Base-by-base conservation (phyloP, 176 grass and related monocot genomes). In the Aegilops sharonensis region DNA sequence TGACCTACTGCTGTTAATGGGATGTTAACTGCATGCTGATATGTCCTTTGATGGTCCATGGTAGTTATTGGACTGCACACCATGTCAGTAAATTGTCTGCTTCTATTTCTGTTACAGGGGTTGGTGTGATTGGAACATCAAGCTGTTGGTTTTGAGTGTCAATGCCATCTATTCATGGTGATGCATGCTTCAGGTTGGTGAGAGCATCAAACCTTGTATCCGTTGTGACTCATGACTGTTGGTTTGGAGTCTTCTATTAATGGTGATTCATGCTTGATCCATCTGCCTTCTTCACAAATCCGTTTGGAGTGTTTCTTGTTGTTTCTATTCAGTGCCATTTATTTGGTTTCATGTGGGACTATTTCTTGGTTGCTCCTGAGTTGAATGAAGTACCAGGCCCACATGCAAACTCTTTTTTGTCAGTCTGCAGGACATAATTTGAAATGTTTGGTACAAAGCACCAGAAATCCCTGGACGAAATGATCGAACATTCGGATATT, bases 161-260 rank as follows among this genome's bases (percentile, higher is more conserved):
- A 50, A 50, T 50, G 47, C 47, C 47, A 17, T 50, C 47, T 50
- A 50, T 50, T 50, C 48, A 52, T 52, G 48, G 5, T 17, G 48
- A 52, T 52, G 48, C 48, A 52, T 52, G 48, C 42, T 54, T 85
- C 31, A 68, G 60, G 76, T 88, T 76, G 85, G 81, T 87, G 78
- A 66, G 81, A 76, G 47, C 75, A 87, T 75, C 67, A 76, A 62
- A 62, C 36, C 21, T 62, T 3, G 43, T 80, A 85, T 85, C 88
- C 83, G 77, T 81, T 85, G 25, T 32, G 18, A 7, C 57, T 34
- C 18, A 17, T 64, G 56, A 52, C 68, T 68, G 63, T 82, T 34
- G 11, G 24, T 45, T 75, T 65, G 0, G 54, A 81, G 17, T 85
- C 27, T 73, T 32, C 34, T 27, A 45, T 80, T 66, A 25, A 52